Conservation (phyloP, 768 basidiomycete species). For the Tricholoma bakamatsutake region DNA sequence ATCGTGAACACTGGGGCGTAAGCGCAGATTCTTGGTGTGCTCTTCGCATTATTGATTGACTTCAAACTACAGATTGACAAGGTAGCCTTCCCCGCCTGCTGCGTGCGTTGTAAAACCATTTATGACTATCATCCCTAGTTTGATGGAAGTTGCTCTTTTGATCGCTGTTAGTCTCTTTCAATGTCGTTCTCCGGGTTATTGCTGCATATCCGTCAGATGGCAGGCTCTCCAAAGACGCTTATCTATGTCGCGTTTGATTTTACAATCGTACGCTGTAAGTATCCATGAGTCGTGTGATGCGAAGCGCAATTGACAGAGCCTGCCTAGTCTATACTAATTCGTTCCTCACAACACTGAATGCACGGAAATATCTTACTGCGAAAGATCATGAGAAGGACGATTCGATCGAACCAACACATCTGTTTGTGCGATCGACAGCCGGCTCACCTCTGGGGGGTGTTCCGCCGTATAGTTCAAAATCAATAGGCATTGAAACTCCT, state of each 20-base stretch:
- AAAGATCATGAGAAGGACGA: no score
- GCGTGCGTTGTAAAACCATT: not conserved
- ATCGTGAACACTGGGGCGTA: conserved; percentile 18
- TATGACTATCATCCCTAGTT: not conserved
- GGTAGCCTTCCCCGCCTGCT: not conserved
- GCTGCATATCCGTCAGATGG: conserved; percentile 12
- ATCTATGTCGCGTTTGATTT: conserved; percentile 29
- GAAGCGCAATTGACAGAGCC: not conserved
- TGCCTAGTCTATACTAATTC: conserved; percentile 23
- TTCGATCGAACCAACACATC: no score
- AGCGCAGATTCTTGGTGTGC: not conserved
- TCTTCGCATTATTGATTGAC: not conserved
- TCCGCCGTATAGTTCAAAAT: no score
- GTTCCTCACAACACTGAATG: conserved; percentile 20
- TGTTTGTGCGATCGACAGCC: no score
- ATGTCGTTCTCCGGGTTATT: not conserved
- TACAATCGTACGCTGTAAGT: conserved; percentile 27
- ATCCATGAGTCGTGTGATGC: no score
- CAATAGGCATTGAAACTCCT: no score
- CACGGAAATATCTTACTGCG: conserved; percentile 10
- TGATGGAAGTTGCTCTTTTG: conserved; percentile 5
- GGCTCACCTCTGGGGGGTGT: no score
- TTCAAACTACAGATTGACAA: conserved; percentile 1
- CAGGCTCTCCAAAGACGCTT: conserved; percentile 20
- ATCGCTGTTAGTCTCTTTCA: conserved; percentile 6